Evolutionary conservation across 805 yeast genomes (phyloP).

Genomic region (Hanseniaspora thailandica): DNA sequence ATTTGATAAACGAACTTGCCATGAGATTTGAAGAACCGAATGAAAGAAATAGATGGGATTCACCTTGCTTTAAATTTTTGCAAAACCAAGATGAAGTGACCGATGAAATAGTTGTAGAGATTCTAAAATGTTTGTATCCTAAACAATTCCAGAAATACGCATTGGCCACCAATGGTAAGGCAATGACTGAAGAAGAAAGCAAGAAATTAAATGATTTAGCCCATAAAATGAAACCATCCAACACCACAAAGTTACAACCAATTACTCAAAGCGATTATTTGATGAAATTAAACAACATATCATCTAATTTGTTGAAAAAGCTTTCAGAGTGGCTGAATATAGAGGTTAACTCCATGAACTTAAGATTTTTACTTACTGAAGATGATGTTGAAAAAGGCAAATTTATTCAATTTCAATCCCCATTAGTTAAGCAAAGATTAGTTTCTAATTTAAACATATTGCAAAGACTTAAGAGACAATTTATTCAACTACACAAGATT

Average conservation of each 20-base stretch:
- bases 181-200: constrained; percentile 21
- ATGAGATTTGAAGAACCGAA: constrained; percentile 93
- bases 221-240: constrained; percentile 59
- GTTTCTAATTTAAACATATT: constrained; percentile 50
- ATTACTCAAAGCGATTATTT: constrained; percentile 61
- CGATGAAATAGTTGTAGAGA: constrained; percentile 44
- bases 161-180: constrained; percentile 10
- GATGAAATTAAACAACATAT: constrained; percentile 6
- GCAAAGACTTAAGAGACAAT: constrained; percentile 74
- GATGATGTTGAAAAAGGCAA: constrained; percentile 36
- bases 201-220: constrained; percentile 35
- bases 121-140: constrained; percentile 49
- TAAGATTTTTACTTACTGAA: constrained; percentile 3
- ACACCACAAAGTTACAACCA: constrained; percentile 72
- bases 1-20: constrained; percentile 51
- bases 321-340: constrained; percentile 49
- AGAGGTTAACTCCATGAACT: constrained; percentile 10
- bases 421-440: constrained; percentile 32
- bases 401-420: constrained; percentile 30
- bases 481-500: constrained; percentile 68
- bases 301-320: constrained; percentile 30
- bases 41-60: constrained; percentile 72
- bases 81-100: constrained; percentile 32
- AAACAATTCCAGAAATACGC: constrained; percentile 17
- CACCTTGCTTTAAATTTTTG: constrained; percentile 69